phyloP scores from a whole-genome alignment of 2,329 filamentous ascomycete species.

The Penicillium italicum region DNA sequence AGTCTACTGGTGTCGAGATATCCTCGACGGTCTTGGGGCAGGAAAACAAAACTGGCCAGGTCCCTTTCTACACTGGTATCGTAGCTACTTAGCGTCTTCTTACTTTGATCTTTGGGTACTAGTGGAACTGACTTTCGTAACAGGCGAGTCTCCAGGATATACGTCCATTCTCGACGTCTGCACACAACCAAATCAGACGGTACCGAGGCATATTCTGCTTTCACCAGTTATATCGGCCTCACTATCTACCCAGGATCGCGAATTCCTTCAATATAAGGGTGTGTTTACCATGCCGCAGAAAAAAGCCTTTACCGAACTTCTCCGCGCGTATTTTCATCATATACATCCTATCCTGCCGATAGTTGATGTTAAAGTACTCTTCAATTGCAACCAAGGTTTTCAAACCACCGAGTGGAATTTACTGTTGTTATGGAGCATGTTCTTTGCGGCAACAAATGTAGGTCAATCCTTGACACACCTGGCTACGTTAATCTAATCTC shows the following conservation, averaged over 20 bases:
- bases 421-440: constrained; percentile 42
- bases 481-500: not conserved
- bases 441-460: constrained; percentile 37
- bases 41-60: constrained; percentile 15
- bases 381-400: constrained; percentile 27
- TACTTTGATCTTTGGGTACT: not conserved
- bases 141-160: not conserved
- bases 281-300: constrained; percentile 34
- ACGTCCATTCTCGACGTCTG: constrained; percentile 11
- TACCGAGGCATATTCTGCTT: constrained; percentile 22
- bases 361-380: constrained; percentile 31
- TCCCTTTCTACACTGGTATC: constrained; percentile 27
- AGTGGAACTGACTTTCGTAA: constrained; percentile 12
- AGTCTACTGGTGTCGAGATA: constrained; percentile 28
- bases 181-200: constrained; percentile 14
- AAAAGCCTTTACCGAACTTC: constrained; percentile 29
- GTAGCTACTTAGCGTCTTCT: not conserved
- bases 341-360: constrained; percentile 23
- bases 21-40: constrained; percentile 21
- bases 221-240: constrained; percentile 11
- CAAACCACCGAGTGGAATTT: constrained; percentile 30
- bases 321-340: constrained; percentile 37
- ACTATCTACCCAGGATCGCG: constrained; percentile 18
- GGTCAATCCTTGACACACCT: not conserved
- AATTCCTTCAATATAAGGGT: constrained; percentile 33